Evolutionary conservation across 192 early-diverging fungal genomes (phyloP).

Genomic region (Dimargaris xerosporica): DNA sequence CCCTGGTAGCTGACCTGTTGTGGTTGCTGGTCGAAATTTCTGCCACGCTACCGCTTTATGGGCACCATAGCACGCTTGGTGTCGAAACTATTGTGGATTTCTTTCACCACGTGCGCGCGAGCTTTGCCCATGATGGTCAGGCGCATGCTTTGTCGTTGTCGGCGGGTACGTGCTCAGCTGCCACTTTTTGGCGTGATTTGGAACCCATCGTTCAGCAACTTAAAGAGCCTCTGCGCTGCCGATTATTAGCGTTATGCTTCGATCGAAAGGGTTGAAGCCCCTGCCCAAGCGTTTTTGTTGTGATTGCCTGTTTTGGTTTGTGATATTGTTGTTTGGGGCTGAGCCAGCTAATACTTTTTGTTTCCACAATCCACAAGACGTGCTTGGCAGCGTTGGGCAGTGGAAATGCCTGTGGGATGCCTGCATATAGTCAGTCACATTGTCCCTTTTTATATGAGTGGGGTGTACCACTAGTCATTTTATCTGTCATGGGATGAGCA

Average conservation of each 20-base stretch:
- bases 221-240: background rate
- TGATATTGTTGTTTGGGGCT: background rate
- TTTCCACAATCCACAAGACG: too few species aligned
- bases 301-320: background rate
- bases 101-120: slow-evolving; percentile 29
- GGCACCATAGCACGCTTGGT: slow-evolving; percentile 20
- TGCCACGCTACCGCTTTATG: slow-evolving; percentile 15
- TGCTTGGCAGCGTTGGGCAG: too few species aligned
- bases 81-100: slow-evolving; percentile 33
- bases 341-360: too few species aligned
- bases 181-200: background rate
- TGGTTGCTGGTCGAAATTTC: slow-evolving; percentile 24
- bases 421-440: background rate
- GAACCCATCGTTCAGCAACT: background rate
- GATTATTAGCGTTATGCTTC: background rate
- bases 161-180: too few species aligned
- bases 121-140: slow-evolving; percentile 22
- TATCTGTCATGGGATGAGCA: background rate
- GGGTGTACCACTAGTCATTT: background rate
- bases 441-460: background rate
- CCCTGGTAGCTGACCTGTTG: slow-evolving; percentile 21
- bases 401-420: too few species aligned
- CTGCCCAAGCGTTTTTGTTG: background rate
- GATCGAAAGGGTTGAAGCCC: background rate
- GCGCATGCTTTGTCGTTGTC: background rate